Evolutionary conservation across 2,329 filamentous ascomycete species (phyloP).

Genomic region (Seiridium cupressi): DNA sequence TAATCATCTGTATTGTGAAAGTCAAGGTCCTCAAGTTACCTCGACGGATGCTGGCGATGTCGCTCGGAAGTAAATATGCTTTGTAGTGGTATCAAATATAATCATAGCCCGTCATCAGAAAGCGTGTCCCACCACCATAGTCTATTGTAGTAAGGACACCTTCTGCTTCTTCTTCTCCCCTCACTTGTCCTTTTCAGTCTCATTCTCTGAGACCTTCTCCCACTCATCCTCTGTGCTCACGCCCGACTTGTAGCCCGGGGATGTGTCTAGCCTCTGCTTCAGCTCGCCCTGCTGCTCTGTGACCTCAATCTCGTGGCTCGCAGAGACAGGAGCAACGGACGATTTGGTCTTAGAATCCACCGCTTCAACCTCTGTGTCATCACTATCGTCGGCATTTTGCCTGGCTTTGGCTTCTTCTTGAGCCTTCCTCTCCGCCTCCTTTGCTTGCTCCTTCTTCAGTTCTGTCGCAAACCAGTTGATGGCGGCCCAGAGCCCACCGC

Average conservation of each 20-base stretch:
- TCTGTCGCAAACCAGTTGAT: constrained; percentile 96
- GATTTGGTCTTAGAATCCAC: constrained; percentile 20
- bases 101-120: not conserved
- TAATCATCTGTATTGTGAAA: too few species aligned
- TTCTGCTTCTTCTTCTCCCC: not conserved
- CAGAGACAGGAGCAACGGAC: constrained; percentile 14
- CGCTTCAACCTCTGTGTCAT: constrained; percentile 49
- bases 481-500: constrained; percentile 81
- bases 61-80: not conserved
- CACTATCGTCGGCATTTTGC: constrained; percentile 40
- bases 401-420: constrained; percentile 31
- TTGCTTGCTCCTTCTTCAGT: constrained; percentile 46
- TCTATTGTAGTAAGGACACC: not conserved
- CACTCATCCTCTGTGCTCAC: constrained; percentile 92
- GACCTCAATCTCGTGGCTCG: constrained; percentile 43
- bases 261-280: constrained; percentile 42
- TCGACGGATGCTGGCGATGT: not conserved
- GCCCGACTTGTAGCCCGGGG: constrained; percentile 50
- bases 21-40: too few species aligned
- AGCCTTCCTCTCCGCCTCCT: constrained; percentile 39
- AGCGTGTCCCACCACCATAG: not conserved
- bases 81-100: constrained; percentile 2
- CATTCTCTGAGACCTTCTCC: constrained; percentile 85
- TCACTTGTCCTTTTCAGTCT: constrained; percentile 58
- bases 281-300: constrained; percentile 42